Conservation (phyloP, 495 filamentous ascomycete species). For the Penicillium psychrofluorescens region DNA sequence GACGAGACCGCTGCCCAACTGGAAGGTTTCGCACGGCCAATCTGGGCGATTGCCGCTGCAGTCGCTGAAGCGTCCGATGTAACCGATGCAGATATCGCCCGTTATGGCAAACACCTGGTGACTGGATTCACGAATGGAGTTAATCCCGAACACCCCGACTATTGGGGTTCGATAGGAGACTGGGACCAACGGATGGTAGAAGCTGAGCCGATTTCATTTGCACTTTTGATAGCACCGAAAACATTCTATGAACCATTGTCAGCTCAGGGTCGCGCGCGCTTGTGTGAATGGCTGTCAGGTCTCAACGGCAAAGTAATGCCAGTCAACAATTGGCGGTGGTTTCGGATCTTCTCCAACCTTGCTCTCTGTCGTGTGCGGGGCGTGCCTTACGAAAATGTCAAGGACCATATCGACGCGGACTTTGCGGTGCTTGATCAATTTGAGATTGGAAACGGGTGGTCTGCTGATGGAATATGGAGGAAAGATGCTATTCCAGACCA, state of each 20-base stretch:
- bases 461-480: slow-evolving; percentile 61
- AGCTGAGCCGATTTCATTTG: slow-evolving; percentile 16
- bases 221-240: slow-evolving; percentile 7
- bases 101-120: too few species aligned
- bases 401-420: slow-evolving; percentile 3
- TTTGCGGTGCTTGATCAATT: slow-evolving; percentile 7
- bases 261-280: not conserved
- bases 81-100: too few species aligned
- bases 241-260: slow-evolving; percentile 3
- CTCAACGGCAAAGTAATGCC: slow-evolving; percentile 10
- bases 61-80: not conserved
- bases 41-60: slow-evolving; percentile 6
- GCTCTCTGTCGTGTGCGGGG: slow-evolving; percentile 4
- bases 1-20: slow-evolving; percentile 10
- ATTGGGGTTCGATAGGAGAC: slow-evolving; percentile 12
- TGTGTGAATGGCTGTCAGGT: slow-evolving; percentile 5
- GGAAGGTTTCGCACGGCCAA: slow-evolving; percentile 10
- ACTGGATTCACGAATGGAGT: slow-evolving; percentile 2
- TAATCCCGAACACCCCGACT: slow-evolving; percentile 7
- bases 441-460: slow-evolving; percentile 59
- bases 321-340: slow-evolving; percentile 15
- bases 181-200: slow-evolving; percentile 18
- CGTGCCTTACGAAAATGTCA: slow-evolving; percentile 2
- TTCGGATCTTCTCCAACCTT: slow-evolving; percentile 11
- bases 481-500: not conserved